Percentiles rank a stretch among this genome's conserved stretches.
These are phyloP conservation scores for Steccherinum ochraceum DNA, from an alignment of 768 basidiomycete species.

Conservation along the genomic window DNA sequence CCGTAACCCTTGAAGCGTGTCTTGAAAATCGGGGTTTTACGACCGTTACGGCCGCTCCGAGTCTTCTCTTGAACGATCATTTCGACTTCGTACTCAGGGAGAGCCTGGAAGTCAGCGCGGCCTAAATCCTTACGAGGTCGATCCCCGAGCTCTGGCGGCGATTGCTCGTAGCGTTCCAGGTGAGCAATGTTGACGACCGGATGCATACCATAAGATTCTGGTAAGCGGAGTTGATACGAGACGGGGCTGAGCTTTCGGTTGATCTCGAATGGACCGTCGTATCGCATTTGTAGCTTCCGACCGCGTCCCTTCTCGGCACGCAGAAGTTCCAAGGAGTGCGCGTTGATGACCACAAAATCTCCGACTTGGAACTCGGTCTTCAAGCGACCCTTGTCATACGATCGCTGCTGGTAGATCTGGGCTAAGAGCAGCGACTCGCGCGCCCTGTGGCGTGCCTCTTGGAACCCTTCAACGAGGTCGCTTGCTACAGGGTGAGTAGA, in stretches of 20 bases:
- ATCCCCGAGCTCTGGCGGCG: not conserved
- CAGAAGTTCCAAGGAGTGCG: no score
- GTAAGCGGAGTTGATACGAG: slow-evolving; percentile 24
- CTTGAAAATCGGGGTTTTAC: no score
- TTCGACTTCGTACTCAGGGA: slow-evolving; percentile 6
- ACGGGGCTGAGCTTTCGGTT: slow-evolving; percentile 20
- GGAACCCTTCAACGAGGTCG: not conserved
- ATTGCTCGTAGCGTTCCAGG: no score
- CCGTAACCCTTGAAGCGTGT: slow-evolving; percentile 11
- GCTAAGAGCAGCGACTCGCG: no score
- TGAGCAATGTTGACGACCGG: slow-evolving; percentile 28
- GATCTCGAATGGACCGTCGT: slow-evolving; percentile 28
- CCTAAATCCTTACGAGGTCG: no score
- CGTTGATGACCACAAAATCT: no score
- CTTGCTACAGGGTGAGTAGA: no score
- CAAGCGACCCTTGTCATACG: slow-evolving; percentile 12
- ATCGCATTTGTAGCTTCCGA: slow-evolving; percentile 12
- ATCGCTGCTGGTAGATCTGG: slow-evolving; percentile 7
- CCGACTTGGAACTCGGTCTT: slow-evolving; percentile 22
- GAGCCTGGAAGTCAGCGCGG: not conserved
- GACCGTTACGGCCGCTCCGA: not conserved
- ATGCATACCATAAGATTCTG: slow-evolving; percentile 24
- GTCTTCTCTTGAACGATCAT: not conserved
- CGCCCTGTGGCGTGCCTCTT: no score
- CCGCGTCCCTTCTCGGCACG: slow-evolving; percentile 17